Percentiles rank a stretch among this genome's conserved stretches.
Evolutionary conservation across 2,329 filamentous ascomycete genomes (phyloP).

Genomic region (Fusarium torreyae): DNA sequence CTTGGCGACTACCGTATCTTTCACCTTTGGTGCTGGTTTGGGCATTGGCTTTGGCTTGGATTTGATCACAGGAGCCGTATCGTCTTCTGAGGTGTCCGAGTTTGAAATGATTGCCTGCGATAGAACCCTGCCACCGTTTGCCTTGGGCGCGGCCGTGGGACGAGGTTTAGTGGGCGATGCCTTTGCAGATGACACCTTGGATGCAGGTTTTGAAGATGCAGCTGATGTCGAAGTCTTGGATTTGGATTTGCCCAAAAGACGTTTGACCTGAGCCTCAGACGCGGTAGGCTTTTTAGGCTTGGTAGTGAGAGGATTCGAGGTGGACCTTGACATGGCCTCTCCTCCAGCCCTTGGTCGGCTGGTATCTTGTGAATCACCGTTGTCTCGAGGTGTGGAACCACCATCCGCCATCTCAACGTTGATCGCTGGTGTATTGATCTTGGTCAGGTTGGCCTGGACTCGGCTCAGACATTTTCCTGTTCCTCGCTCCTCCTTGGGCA

Average conservation of each 20-base stretch:
- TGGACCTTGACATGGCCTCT: slow-evolving; percentile 65
- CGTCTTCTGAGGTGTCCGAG: slow-evolving; percentile 69
- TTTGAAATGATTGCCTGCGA: slow-evolving; percentile 72
- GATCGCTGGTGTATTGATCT: slow-evolving; percentile 65
- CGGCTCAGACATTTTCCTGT: slow-evolving; percentile 73
- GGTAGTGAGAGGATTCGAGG: slow-evolving; percentile 64
- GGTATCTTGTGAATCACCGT: slow-evolving; percentile 48
- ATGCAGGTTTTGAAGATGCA: slow-evolving; percentile 55
- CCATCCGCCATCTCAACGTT: slow-evolving; percentile 68
- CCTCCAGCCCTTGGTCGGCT: slow-evolving; percentile 53
- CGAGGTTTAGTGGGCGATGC: slow-evolving; percentile 61
- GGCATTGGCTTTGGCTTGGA: slow-evolving; percentile 50
- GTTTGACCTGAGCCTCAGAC: slow-evolving; percentile 70
- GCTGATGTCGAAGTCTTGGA: slow-evolving; percentile 53
- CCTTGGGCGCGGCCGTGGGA: slow-evolving; percentile 44
- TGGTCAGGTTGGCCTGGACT: slow-evolving; percentile 71
- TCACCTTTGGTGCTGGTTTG: slow-evolving; percentile 47
- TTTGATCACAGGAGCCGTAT: slow-evolving; percentile 58
- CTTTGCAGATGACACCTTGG: slow-evolving; percentile 57
- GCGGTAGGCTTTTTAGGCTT: slow-evolving; percentile 72
- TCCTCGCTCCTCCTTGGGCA: slow-evolving; percentile 70
- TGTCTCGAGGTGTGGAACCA: slow-evolving; percentile 59
- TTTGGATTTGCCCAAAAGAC: slow-evolving; percentile 60
- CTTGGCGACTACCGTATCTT: slow-evolving; percentile 54
- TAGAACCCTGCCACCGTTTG: slow-evolving; percentile 63